A percentile compares a stretch with the other conserved stretches of the same genome.
phyloP scores from a whole-genome alignment of 1,139 yeast genomes.

The Suhomyces ambrosiae region DNA sequence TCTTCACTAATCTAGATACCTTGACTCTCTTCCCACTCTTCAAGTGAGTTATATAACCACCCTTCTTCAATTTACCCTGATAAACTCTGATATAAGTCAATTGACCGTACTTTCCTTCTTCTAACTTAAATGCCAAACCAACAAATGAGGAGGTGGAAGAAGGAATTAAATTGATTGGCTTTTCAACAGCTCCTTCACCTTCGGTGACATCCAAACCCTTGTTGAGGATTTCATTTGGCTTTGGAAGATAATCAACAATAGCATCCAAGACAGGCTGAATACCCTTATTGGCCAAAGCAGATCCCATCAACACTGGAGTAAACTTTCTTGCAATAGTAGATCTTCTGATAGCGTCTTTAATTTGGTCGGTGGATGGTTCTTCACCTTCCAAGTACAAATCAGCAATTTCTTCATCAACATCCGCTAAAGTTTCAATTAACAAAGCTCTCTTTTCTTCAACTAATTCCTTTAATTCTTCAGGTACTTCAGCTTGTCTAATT shows the following conservation, averaged over 20 bases:
- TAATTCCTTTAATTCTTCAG: slow-evolving; percentile 46
- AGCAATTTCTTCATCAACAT: slow-evolving; percentile 96
- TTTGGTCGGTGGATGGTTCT: slow-evolving; percentile 82
- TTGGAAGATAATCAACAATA: slow-evolving; percentile 92
- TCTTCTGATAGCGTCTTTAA: slow-evolving; percentile 86
- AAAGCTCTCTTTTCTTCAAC: slow-evolving; percentile 55
- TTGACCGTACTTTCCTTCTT: slow-evolving; percentile 98
- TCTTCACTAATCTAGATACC: slow-evolving; percentile 93
- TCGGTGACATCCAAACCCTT: slow-evolving; percentile 76
- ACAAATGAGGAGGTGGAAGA: slow-evolving; percentile 80
- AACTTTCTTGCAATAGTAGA: slow-evolving; percentile 95
- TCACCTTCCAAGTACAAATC: slow-evolving; percentile 88
- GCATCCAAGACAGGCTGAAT: slow-evolving; percentile 94
- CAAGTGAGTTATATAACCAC: slow-evolving; percentile 83
- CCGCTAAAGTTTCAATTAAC: slow-evolving; percentile 92
- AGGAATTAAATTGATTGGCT: slow-evolving; percentile 74
- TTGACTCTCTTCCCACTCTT: slow-evolving; percentile 93
- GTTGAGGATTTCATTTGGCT: slow-evolving; percentile 90
- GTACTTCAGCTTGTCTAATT: slow-evolving; percentile 62
- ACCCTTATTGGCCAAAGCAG: slow-evolving; percentile 95
- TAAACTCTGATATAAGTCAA: slow-evolving; percentile 94
- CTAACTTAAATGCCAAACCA: slow-evolving; percentile 95
- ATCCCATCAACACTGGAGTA: slow-evolving; percentile 98
- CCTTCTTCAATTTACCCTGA: slow-evolving; percentile 93
- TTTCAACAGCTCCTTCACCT: slow-evolving; percentile 52